Evolutionary conservation across 2,329 filamentous ascomycete genomes (phyloP).

Genomic region (Fusarium dimerum): DNA sequence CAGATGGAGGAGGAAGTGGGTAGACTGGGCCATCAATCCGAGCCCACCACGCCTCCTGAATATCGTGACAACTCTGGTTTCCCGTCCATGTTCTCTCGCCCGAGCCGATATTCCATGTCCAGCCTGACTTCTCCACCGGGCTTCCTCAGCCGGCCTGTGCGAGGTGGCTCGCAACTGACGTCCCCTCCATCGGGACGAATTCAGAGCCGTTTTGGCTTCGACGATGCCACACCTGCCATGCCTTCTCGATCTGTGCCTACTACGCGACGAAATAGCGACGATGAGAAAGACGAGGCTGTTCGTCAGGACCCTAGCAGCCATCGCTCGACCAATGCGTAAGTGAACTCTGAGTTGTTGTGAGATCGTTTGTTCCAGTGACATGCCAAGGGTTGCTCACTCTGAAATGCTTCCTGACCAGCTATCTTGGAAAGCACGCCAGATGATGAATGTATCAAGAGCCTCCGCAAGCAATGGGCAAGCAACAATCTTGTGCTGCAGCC

Average conservation of each 20-base stretch:
- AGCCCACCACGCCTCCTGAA: slow-evolving; percentile 95
- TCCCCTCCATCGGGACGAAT: slow-evolving; percentile 70
- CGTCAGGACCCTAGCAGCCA: slow-evolving; percentile 70
- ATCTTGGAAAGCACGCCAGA: too few relatives aligned
- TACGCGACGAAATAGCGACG: slow-evolving; percentile 87
- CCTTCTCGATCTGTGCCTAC: slow-evolving; percentile 84
- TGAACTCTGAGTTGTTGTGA: slow-evolving; percentile 34
- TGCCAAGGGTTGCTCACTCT: slow-evolving; percentile 3
- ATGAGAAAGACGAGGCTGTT: slow-evolving; percentile 78
- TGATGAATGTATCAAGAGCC: background rate
- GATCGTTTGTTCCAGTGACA: slow-evolving; percentile 6
- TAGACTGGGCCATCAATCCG: slow-evolving; percentile 73
- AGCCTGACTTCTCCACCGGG: slow-evolving; percentile 82
- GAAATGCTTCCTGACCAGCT: too few relatives aligned
- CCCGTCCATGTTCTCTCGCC: slow-evolving; percentile 76
- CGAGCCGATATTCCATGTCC: slow-evolving; percentile 86
- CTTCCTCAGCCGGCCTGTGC: slow-evolving; percentile 69
- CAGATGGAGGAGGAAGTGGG: slow-evolving; percentile 81
- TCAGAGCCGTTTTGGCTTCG: slow-evolving; percentile 58
- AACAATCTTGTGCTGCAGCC: background rate
- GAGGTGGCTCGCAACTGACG: slow-evolving; percentile 77
- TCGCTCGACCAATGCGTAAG: slow-evolving; percentile 77
- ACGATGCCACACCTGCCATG: slow-evolving; percentile 59
- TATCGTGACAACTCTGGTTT: slow-evolving; percentile 79
- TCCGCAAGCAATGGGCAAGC: background rate